A percentile compares a stretch with the other conserved stretches of the same genome.
phyloP scores from a whole-genome alignment of 2,329 filamentous ascomycete species.

The Xylaria sp. region DNA sequence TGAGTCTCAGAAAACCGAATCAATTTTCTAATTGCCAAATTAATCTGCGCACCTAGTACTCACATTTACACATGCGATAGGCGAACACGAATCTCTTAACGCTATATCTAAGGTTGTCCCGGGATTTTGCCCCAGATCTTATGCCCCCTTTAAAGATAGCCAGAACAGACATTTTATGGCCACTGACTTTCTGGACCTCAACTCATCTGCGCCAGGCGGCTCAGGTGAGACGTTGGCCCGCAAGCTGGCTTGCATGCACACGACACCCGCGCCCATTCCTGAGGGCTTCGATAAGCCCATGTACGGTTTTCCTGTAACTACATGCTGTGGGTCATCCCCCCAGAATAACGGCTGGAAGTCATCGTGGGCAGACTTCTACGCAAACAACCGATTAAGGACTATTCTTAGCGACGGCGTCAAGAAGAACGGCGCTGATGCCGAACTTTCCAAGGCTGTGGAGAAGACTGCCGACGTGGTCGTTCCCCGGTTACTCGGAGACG shows the following conservation, averaged over 20 bases:
- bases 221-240: conserved; percentile 67
- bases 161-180: conserved; percentile 62
- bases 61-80: conserved; percentile 46
- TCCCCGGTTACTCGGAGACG: conserved; percentile 74
- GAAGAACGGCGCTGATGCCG: conserved; percentile 68
- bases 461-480: conserved; percentile 69
- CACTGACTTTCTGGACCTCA: conserved; percentile 81
- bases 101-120: conserved; percentile 77
- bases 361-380: conserved; percentile 87
- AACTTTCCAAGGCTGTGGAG: conserved; percentile 69
- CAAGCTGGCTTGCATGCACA: conserved; percentile 81
- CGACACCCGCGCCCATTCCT: conserved; percentile 71
- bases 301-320: conserved; percentile 85
- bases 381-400: conserved; percentile 71
- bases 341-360: conserved; percentile 77
- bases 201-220: conserved; percentile 48
- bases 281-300: conserved; percentile 62
- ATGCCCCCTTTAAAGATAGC: conserved; percentile 63
- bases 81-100: conserved; percentile 84
- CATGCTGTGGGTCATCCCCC: conserved; percentile 83
- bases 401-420: conserved; percentile 64
- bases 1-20: conserved; percentile 37
- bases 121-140: conserved; percentile 74
- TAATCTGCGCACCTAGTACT: not conserved
- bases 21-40: not conserved